These are phyloP conservation scores for Phaffomyces thermotolerans DNA, from an alignment of 805 yeast species.

Conservation along the genomic window DNA sequence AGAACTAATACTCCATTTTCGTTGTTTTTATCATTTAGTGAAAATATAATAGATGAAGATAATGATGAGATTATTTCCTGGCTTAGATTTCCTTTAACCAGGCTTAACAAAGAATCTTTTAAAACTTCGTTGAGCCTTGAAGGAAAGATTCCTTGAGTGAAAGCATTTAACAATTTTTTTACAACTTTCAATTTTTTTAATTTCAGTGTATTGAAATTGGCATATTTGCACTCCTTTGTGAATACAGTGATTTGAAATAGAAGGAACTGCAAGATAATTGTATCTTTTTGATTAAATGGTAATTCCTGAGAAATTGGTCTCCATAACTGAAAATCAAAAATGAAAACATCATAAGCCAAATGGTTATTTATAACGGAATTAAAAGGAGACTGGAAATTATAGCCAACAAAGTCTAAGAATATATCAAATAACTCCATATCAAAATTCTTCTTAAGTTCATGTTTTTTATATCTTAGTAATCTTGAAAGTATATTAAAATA, in stretches of 20 bases:
- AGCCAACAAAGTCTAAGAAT: conserved; percentile 49
- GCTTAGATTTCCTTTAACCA: conserved; percentile 42
- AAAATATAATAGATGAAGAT: conserved; percentile 44
- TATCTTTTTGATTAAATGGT: conserved; percentile 17
- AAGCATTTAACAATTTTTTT: conserved; percentile 24
- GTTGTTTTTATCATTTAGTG: conserved; percentile 29
- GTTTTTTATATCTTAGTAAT: conserved; percentile 39
- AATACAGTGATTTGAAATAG: conserved; percentile 54
- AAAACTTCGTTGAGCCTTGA: conserved; percentile 25
- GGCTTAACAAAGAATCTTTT: conserved; percentile 31
- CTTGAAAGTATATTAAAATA: conserved; percentile 57
- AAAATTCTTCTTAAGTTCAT: conserved; percentile 22
- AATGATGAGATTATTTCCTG: conserved; percentile 49
- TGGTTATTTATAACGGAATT: conserved; percentile 53
- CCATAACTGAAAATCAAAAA: conserved; percentile 62
- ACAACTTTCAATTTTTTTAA: conserved; percentile 45
- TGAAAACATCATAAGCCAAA: conserved; percentile 47
- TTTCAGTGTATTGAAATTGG: conserved; percentile 43
- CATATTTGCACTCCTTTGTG: conserved; percentile 44
- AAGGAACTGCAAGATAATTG: conserved; percentile 44
- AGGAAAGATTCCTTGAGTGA: conserved; percentile 28
- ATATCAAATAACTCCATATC: conserved; percentile 39
- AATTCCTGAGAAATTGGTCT: conserved; percentile 18
- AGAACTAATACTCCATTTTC: conserved; percentile 25
- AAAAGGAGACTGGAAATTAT: conserved; percentile 39